phyloP scores from a whole-genome alignment of 2,329 filamentous ascomycete species.

The Trichoderma koningiopsis region DNA sequence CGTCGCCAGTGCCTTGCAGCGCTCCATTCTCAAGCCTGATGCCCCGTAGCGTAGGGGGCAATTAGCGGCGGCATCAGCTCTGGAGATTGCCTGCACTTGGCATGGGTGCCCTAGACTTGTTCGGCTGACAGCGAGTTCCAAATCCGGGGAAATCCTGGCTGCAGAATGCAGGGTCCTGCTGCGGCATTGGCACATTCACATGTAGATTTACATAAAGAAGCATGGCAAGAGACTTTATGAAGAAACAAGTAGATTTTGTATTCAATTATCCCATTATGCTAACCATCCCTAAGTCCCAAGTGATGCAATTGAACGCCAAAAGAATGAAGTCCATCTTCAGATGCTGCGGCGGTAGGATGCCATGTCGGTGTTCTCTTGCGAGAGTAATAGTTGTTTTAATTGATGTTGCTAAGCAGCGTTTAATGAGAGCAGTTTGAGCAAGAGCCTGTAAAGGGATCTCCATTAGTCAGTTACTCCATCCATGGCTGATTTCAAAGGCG shows the following conservation, averaged over 20 bases:
- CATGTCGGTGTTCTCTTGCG: neutral
- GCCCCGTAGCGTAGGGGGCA: neutral
- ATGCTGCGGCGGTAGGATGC: neutral
- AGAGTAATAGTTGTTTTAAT: neutral
- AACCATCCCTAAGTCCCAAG: neutral
- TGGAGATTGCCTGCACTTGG: neutral
- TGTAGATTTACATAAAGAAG: neutral
- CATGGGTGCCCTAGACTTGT: neutral
- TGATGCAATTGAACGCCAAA: neutral
- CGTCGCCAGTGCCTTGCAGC: slow-evolving; percentile 2
- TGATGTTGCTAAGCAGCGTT: neutral
- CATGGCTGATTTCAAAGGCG: neutral
- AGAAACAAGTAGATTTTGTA: neutral
- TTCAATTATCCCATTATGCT: neutral
- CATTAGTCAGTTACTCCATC: slow-evolving; percentile 27
- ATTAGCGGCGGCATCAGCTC: neutral
- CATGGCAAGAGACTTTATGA: neutral
- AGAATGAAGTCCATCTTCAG: neutral
- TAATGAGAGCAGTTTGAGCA: slow-evolving; percentile 36
- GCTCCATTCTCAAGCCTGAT: neutral
- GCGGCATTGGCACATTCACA: neutral
- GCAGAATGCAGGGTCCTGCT: slow-evolving; percentile 9
- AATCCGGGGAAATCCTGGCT: slow-evolving; percentile 16
- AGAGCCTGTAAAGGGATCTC: slow-evolving; percentile 32
- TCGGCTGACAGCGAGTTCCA: neutral